A percentile compares a stretch with the other conserved stretches of the same genome.
These are phyloP conservation scores for Kodamaea hsintzibuensis DNA, from an alignment of 805 yeast genomes.

Conservation along the genomic window DNA sequence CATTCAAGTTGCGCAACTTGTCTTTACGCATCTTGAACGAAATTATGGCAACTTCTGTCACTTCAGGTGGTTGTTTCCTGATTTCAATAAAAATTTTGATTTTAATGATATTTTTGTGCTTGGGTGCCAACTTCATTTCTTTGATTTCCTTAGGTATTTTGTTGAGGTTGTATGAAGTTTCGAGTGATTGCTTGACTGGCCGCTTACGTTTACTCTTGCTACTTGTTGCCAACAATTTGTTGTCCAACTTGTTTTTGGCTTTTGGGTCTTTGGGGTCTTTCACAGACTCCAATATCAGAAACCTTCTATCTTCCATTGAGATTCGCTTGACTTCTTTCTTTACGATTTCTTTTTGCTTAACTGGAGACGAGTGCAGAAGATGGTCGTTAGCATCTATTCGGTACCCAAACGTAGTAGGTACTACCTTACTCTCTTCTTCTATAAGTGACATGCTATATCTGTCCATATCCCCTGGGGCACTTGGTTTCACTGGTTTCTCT, in stretches of 20 bases:
- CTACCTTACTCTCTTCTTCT: background rate
- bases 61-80: background rate
- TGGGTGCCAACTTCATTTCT: background rate
- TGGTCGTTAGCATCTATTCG: constrained; percentile 1
- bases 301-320: background rate
- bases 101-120: constrained; percentile 1
- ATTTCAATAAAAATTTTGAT: constrained; percentile 12
- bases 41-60: constrained; percentile 8
- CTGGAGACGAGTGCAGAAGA: background rate
- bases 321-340: background rate
- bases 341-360: background rate
- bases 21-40: constrained; percentile 17
- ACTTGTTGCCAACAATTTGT: constrained; percentile 1
- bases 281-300: constrained; percentile 5
- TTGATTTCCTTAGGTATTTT: constrained; percentile 3
- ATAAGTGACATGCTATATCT: constrained; percentile 5
- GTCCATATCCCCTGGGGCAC: background rate
- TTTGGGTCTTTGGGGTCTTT: background rate
- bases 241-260: constrained; percentile 1
- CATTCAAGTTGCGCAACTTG: constrained; percentile 16
- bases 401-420: constrained; percentile 4
- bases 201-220: background rate
- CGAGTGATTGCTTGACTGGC: constrained; percentile 7
- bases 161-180: constrained; percentile 5
- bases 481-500: background rate